Evolutionary conservation across 208 protist genomes (phyloP).

Genomic region (Willaertia magna): DNA sequence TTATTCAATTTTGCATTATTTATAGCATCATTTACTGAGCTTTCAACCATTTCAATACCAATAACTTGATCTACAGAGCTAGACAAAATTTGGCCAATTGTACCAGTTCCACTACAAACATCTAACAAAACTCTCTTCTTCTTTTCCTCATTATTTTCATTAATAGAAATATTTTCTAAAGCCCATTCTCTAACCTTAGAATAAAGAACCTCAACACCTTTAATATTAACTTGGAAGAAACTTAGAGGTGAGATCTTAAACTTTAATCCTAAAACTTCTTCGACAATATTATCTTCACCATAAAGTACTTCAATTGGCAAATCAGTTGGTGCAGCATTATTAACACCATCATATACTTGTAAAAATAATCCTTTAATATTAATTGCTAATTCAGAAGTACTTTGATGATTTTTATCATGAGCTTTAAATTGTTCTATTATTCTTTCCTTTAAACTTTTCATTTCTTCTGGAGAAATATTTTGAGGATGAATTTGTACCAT

Average conservation of each 20-base stretch:
- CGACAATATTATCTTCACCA: not conserved
- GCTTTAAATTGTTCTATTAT: not conserved
- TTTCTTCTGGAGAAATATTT: constrained; percentile 5
- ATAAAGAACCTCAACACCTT: constrained; percentile 65
- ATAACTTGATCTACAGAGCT: constrained; percentile 62
- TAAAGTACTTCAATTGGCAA: not conserved
- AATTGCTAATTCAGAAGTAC: not conserved
- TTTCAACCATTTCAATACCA: constrained; percentile 74
- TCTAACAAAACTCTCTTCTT: constrained; percentile 66
- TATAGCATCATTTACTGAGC: constrained; percentile 62
- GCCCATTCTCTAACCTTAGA: constrained; percentile 24
- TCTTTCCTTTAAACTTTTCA: not conserved
- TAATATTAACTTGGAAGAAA: constrained; percentile 90
- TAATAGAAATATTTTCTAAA: no score
- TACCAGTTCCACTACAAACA: constrained; percentile 85
- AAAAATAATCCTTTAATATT: constrained; percentile 1
- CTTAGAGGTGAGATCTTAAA: constrained; percentile 74
- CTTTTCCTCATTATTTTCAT: constrained; percentile 21
- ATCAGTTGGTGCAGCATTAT: constrained; percentile 8
- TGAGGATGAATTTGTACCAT: constrained; percentile 29
- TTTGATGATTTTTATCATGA: not conserved
- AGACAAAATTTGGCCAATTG: constrained; percentile 72
- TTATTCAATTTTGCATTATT: constrained; percentile 64
- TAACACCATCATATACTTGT: not conserved
- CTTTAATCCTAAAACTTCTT: constrained; percentile 32